phyloP scores from a whole-genome alignment of 495 filamentous ascomycete genomes.

The Penicillium alfredii region DNA sequence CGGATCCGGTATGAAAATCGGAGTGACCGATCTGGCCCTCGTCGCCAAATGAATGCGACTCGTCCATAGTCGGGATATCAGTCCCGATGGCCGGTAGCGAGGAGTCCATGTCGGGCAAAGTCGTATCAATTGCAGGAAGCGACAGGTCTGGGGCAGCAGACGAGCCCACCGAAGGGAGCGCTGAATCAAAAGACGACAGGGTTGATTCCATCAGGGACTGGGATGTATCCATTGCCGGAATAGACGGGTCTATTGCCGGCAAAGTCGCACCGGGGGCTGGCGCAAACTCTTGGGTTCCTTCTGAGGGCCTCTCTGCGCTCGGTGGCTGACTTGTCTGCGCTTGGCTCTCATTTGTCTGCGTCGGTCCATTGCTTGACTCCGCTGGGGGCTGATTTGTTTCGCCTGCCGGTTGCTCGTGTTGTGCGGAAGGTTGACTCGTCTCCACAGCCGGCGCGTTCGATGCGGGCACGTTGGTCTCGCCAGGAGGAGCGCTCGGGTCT shows the following conservation, averaged over 20 bases:
- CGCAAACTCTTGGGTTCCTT: slow-evolving; percentile 4
- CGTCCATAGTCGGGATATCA: slow-evolving; percentile 28
- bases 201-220: slow-evolving; percentile 22
- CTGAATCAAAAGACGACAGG: slow-evolving; percentile 31
- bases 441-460: slow-evolving; percentile 18
- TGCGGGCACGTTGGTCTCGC: slow-evolving; percentile 24
- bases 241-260: slow-evolving; percentile 18
- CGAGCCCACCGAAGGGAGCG: slow-evolving; percentile 26
- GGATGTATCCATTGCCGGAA: slow-evolving; percentile 14
- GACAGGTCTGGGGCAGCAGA: slow-evolving; percentile 24
- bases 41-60: slow-evolving; percentile 16
- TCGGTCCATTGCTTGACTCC: not conserved
- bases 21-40: slow-evolving; percentile 16
- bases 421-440: slow-evolving; percentile 5
- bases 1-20: slow-evolving; percentile 12
- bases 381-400: slow-evolving; percentile 4
- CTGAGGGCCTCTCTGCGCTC: slow-evolving; percentile 1
- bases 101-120: slow-evolving; percentile 29
- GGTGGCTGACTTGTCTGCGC: slow-evolving; percentile 5
- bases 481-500: slow-evolving; percentile 26
- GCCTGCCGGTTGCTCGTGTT: slow-evolving; percentile 5
- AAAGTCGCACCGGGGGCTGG: slow-evolving; percentile 7
- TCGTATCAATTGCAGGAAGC: slow-evolving; percentile 36
- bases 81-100: slow-evolving; percentile 34
- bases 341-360: slow-evolving; percentile 1